These are phyloP conservation scores for Irpex sp. DNA, from an alignment of 1,284 basidiomycete genomes.

Conservation along the genomic window DNA sequence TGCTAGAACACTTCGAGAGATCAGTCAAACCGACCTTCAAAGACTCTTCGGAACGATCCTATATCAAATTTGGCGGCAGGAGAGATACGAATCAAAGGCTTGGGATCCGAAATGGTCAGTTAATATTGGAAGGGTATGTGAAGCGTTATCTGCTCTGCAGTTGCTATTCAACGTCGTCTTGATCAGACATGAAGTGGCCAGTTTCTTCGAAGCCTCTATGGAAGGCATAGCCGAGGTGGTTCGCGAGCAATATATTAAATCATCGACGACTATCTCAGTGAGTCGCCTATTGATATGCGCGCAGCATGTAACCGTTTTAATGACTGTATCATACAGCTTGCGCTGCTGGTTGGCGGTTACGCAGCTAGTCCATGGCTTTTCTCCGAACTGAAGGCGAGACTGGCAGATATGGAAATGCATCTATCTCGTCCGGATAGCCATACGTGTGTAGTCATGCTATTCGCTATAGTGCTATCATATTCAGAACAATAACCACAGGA, in stretches of 20 bases:
- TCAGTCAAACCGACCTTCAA: conserved; percentile 39
- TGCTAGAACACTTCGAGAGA: conserved; percentile 37
- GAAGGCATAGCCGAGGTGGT: conserved; percentile 30
- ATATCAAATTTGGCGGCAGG: conserved; percentile 38
- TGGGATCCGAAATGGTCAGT: conserved; percentile 38
- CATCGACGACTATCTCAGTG: conserved; percentile 4
- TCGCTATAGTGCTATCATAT: too few relatives aligned
- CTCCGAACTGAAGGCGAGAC: conserved; percentile 20
- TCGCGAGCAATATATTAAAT: conserved; percentile 24
- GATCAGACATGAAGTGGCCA: conserved; percentile 29
- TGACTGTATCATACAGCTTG: conserved; percentile 22
- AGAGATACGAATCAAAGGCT: conserved; percentile 31
- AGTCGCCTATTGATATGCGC: background rate
- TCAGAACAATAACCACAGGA: conserved; percentile 15
- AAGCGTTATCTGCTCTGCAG: background rate
- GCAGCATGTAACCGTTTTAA: background rate
- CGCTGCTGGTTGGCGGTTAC: conserved; percentile 39
- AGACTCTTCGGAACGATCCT: conserved; percentile 30
- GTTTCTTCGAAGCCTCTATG: conserved; percentile 39
- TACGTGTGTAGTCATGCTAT: conserved; percentile 30
- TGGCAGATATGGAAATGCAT: conserved; percentile 27
- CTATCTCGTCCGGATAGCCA: conserved; percentile 44
- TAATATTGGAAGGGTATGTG: conserved; percentile 35
- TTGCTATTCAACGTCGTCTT: background rate
- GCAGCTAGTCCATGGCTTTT: conserved; percentile 37